Conservation (phyloP, 352 stramenopile species). For the Phytophthora chlamydospora region DNA sequence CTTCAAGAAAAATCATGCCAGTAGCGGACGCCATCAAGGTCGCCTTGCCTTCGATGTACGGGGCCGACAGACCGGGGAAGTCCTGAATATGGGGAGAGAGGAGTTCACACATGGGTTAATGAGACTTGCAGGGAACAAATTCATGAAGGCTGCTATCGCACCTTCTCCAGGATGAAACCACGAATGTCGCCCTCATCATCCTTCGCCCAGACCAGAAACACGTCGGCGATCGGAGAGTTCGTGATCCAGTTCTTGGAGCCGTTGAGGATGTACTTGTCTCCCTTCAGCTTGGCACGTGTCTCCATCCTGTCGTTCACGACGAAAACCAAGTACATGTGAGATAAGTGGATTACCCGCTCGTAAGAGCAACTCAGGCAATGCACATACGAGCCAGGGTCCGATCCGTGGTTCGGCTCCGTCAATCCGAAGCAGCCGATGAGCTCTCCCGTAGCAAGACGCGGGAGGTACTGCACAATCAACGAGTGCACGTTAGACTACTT, state of each 20-base stretch:
- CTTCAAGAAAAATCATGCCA: conserved; percentile 98
- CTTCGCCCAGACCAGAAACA: conserved; percentile 98
- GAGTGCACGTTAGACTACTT: not conserved
- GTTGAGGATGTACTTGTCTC: conserved; percentile 96
- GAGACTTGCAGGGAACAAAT: not conserved
- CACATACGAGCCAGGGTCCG: conserved; percentile 90
- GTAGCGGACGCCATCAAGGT: conserved; percentile 94
- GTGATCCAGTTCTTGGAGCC: conserved; percentile 97
- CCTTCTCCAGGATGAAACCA: conserved; percentile 96
- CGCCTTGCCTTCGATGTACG: conserved; percentile 97
- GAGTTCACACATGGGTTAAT: not conserved
- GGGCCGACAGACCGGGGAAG: conserved; percentile 92
- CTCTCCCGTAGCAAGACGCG: conserved; percentile 93
- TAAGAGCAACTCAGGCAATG: no score
- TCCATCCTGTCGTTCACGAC: conserved; percentile 87
- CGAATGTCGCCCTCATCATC: conserved; percentile 94
- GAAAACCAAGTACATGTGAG: conserved; percentile 11
- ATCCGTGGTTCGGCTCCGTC: conserved; percentile 98
- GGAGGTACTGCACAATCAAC: conserved; percentile 86
- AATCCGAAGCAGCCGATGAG: conserved; percentile 98
- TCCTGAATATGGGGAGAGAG: conserved; percentile 44
- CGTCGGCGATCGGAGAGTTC: conserved; percentile 97
- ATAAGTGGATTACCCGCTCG: not conserved
- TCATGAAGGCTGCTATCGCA: conserved; percentile 12
- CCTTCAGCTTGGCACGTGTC: conserved; percentile 88